Evolutionary conservation across 805 yeast genomes (phyloP), one percentile per base, ranked within the genome.

Genomic region (Nakazawaea ernobii): DNA sequence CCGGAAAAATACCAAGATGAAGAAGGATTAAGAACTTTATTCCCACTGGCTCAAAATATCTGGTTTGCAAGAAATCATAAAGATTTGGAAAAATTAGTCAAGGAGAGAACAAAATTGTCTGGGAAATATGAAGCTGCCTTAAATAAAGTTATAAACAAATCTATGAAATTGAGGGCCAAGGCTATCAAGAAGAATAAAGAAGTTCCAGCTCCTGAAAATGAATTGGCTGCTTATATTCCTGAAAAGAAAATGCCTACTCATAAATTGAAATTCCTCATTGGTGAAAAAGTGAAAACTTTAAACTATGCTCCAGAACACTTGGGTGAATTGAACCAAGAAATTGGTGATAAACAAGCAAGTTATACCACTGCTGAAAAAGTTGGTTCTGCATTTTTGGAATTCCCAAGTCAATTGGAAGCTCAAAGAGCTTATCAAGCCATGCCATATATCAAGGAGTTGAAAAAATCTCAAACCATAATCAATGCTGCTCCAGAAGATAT

Each of bases 391-490:
- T 88, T 90, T 58, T 63, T 90, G 48, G 89, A 87, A 59, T 92
- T 94, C 65, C 76, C 85, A 43, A 74, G 86, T 51, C 97, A 90
- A 65, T 75, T 85, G 51, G 95, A 91, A 61, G 84, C 94, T 48
- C 97, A 91, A 66, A 75, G 81, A 55, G 96, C 96, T 42, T 86
- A 74, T 65, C 98, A 92, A 68, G 82, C 88, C n/a, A 66, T 84
- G 53, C 83, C 84, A 32, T 77, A 74, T 54, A 74, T 69, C 56
- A 53, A 71, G 59, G 60, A 69, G 59, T 69, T 71, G 52, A 73
- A 66, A 58, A 61, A 54, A 53, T 76, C 61, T 60, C 74, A 75
- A 51, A 68, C 79, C 49, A 66, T 69, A 55, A 79, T 80, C 45
- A 89, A 89, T 29, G 69, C 81, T 43, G 70, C 85, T 9, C 97